A percentile compares a stretch with the other conserved stretches of the same genome.
Conservation (phyloP, 208 protist genomes). For the Trichomonas tenax region DNA sequence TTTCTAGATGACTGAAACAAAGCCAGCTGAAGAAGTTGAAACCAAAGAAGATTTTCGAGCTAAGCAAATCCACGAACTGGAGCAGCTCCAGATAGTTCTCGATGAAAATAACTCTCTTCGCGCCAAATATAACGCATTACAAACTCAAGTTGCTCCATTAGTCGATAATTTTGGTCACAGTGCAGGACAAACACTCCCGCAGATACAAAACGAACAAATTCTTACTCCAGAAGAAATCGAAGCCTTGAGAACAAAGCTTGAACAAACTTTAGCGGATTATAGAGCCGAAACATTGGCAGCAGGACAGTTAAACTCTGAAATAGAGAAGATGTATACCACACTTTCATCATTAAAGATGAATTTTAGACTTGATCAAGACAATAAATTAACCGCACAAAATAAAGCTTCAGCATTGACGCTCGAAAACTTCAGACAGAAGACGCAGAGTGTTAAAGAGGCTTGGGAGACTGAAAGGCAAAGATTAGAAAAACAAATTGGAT, state of each 20-base stretch:
- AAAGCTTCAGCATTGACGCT: neutral
- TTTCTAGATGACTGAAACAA: neutral
- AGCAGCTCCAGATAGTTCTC: neutral
- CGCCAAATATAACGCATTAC: neutral
- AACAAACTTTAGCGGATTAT: neutral
- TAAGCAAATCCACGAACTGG: neutral
- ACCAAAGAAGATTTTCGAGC: neutral
- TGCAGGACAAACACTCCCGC: neutral
- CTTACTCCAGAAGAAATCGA: conserved; percentile 7
- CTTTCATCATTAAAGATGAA: neutral
- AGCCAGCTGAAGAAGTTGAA: neutral
- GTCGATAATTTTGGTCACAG: neutral
- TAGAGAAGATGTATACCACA: neutral
- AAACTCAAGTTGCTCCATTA: neutral
- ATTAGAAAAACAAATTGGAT: neutral
- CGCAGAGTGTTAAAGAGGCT: neutral
- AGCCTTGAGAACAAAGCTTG: neutral
- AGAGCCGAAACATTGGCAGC: neutral
- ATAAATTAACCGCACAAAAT: neutral
- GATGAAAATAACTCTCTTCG: neutral
- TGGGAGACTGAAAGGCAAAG: neutral
- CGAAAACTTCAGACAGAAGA: neutral
- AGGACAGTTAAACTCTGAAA: neutral
- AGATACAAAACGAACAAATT: neutral
- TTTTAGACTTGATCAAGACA: neutral